Evolutionary conservation across 768 basidiomycete species (phyloP), one percentile per base, ranked within the genome.

Genomic region (Rhodosporidiobolus odoratus): DNA sequence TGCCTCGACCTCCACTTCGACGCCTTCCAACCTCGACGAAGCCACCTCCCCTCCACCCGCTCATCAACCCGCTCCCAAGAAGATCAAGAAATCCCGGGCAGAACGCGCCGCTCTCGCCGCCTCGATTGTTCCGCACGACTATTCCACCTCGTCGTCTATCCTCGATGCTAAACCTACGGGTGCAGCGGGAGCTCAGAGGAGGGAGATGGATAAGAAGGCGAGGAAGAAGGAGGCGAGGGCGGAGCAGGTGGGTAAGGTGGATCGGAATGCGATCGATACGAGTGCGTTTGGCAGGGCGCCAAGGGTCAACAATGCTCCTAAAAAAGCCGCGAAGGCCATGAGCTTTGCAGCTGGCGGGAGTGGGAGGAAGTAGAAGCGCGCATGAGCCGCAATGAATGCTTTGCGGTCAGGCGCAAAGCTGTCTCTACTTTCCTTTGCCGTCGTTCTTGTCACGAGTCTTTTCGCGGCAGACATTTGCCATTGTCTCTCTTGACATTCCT

Each of bases 101-200:
- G 25, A 63, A 69, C 25, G 62, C 12, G 23, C 48, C 0, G 61
- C 27, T 17, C 34, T 32, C 30, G 41, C 25, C 0, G 37, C 57
- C 8, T 43, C 54, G 17, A n/a, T 74, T 43, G 45, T 30, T 13
- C 73, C 73, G 38, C 66, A 71, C 63, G 73, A 74, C 54, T 74
- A 74, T 59, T 43, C 66, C 5, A 10, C 54, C 3, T 25, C 48
- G 34, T 41, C 23, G 4, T 62, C 59, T 10, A 65, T 74, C 37
- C 52, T 74, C 35, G 73, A 74, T 34, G 63, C 62, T 8, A 41
- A 58, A 21, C 63, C 69, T 0, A 37, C 40, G 2, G 43, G 37
- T n/a, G 25, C 50, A 34, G 38, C 41, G 1, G 50, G 65, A 17
- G 38, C 41, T 40, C 57, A 66, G 40, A 48, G 72, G 37, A 45